Percentiles rank a stretch among this genome's conserved stretches.
These are phyloP conservation scores for Podaxis carcinomalis DNA, from an alignment of 768 basidiomycete genomes.

Conservation along the genomic window DNA sequence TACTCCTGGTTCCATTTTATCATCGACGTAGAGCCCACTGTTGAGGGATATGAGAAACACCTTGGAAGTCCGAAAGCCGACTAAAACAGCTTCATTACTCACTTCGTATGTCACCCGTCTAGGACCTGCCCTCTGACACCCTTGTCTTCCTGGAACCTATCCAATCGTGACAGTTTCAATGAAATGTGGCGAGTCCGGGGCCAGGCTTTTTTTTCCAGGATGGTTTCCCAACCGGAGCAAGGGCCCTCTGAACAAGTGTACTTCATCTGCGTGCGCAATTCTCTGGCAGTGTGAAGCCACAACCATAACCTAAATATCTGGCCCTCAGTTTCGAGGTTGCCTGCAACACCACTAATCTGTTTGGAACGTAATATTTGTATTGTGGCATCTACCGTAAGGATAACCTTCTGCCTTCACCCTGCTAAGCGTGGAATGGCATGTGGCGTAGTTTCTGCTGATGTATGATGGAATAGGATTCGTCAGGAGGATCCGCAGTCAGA, in stretches of 20 bases:
- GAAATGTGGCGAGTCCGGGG: background rate
- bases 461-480: background rate
- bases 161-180: background rate
- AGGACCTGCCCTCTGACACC: slow-evolving; percentile 6
- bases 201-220: background rate
- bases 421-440: background rate
- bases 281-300: too few species aligned
- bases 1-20: background rate
- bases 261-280: background rate
- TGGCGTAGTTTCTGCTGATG: background rate
- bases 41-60: background rate
- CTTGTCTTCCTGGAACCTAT: background rate
- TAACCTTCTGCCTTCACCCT: background rate
- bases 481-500: background rate
- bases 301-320: too few species aligned
- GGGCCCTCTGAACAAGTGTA: background rate
- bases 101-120: background rate
- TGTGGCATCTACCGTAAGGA: background rate
- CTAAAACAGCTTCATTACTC: background rate
- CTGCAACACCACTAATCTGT: too few species aligned
- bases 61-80: background rate
- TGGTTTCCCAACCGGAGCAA: background rate
- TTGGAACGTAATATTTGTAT: too few species aligned
- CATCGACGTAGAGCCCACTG: background rate
- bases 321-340: too few species aligned